A percentile compares a stretch with the other conserved stretches of the same genome.
These are phyloP conservation scores for Cercospora zeae-maydis DNA, from an alignment of 2,329 filamentous ascomycete species.

Conservation along the genomic window DNA sequence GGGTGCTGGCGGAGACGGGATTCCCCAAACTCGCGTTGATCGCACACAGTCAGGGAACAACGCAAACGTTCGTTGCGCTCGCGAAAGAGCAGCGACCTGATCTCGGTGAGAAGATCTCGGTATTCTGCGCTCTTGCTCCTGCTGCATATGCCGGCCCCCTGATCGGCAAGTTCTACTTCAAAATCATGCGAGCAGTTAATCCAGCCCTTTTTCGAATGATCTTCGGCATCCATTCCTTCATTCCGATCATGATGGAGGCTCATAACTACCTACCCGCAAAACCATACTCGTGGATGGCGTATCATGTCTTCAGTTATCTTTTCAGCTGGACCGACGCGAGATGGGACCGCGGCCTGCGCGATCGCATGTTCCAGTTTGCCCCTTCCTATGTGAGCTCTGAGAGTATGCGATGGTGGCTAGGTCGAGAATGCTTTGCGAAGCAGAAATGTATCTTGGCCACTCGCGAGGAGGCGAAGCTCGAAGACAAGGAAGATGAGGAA, in stretches of 20 bases:
- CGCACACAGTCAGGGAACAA: constrained; percentile 87
- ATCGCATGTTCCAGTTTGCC: constrained; percentile 87
- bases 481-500: constrained; percentile 52
- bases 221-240: constrained; percentile 91
- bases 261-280: constrained; percentile 62
- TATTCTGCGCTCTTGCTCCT: constrained; percentile 87
- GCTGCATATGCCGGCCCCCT: constrained; percentile 85
- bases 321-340: constrained; percentile 82
- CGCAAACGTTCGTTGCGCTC: constrained; percentile 79
- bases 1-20: constrained; percentile 76
- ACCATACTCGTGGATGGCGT: constrained; percentile 78
- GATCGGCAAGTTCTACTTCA: constrained; percentile 84
- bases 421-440: constrained; percentile 75
- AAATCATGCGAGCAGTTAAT: constrained; percentile 80
- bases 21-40: constrained; percentile 80
- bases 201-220: constrained; percentile 72
- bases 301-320: constrained; percentile 82
- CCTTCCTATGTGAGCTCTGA: constrained; percentile 88
- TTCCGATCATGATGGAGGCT: constrained; percentile 88
- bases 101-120: constrained; percentile 74
- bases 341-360: constrained; percentile 76
- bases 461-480: constrained; percentile 62
- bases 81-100: constrained; percentile 88
- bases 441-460: constrained; percentile 87
- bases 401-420: constrained; percentile 94